Evolutionary conservation across 73 alveolate genomes (phyloP).

Genomic region (Symbiodinium natans): DNA sequence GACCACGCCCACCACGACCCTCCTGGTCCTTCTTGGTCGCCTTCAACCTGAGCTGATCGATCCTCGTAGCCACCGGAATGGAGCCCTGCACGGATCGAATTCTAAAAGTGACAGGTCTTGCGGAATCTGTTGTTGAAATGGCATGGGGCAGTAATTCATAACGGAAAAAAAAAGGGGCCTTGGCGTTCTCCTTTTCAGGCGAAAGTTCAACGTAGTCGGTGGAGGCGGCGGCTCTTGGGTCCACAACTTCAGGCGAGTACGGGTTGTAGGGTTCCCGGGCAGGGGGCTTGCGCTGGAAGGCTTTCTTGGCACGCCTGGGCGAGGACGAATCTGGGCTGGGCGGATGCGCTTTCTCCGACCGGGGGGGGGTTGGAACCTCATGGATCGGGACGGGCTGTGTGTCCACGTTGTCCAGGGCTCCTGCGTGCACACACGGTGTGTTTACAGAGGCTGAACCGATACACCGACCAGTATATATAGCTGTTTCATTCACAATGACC

Average conservation of each 20-base stretch:
- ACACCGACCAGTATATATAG: not conserved
- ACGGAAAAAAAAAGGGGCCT: no score
- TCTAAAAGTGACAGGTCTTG: no score
- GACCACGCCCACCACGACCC: not conserved
- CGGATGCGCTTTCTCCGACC: no score
- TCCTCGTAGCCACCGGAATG: not conserved
- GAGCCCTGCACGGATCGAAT: no score
- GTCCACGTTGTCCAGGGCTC: not conserved
- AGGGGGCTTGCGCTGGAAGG: not conserved
- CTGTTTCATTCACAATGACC: not conserved
- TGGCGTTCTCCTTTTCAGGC: not conserved
- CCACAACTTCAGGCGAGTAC: not conserved
- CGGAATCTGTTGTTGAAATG: no score
- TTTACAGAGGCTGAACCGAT: not conserved
- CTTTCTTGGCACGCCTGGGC: no score
- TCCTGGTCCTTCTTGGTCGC: not conserved
- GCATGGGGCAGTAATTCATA: no score
- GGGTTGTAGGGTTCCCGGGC: not conserved
- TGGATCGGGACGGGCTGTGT: not conserved
- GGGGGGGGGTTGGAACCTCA: not conserved
- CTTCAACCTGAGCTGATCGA: not conserved
- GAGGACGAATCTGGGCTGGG: not conserved
- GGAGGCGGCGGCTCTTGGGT: not conserved
- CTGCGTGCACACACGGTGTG: not conserved
- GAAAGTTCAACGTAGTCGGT: not conserved